Evolutionary conservation across 768 basidiomycete genomes (phyloP), one percentile per base, ranked within the genome.

Genomic region (Lactifluus rugatus): DNA sequence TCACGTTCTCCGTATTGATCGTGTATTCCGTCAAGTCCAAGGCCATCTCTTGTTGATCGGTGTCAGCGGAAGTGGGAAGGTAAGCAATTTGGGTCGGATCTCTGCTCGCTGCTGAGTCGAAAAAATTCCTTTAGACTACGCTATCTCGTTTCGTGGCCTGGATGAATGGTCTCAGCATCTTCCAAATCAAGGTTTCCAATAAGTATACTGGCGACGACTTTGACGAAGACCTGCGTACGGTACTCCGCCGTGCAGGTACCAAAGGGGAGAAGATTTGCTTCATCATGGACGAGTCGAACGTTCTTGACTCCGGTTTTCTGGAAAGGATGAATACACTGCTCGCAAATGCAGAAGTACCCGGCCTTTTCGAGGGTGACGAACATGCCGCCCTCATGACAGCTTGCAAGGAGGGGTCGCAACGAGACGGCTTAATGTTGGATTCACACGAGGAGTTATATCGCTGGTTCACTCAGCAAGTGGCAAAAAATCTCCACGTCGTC

Each of bases 231-330:
- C 77, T 99, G 46, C 85, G 96, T 42, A 90, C 84, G 0, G 96
- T 99, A 5, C 83, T 99, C 37, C 90, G 96, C 45, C 87, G 96
- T 36, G 78, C 95, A 7, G 96, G 96, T 6, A 97, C 93, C 77
- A 99, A 98, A 69, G 93, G 93, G 65, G 96, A 99, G 73, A 98
- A 98, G 74, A 87, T 99, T 49, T 97, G 93, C 70, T 99, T 99
- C 78, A 98, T 99, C 75, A 97, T 99, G 96, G 96, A 99, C 71
- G 96, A 99, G 70, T 98, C 96, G 3, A 98, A 99, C 66, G 96
- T 98, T 13, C 85, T 98, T 32, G 96, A 99, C 70, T 95, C 96
- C 13, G 96, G 96, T 47, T 99, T 99, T 80, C 74, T 99, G 63
- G 96, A 99, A 70, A 84, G 96, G n/a, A 98, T 99, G 95, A 99